These are phyloP conservation scores for Populus tomentosa DNA, from an alignment of 441 rosid genomes.

Conservation along the genomic window DNA sequence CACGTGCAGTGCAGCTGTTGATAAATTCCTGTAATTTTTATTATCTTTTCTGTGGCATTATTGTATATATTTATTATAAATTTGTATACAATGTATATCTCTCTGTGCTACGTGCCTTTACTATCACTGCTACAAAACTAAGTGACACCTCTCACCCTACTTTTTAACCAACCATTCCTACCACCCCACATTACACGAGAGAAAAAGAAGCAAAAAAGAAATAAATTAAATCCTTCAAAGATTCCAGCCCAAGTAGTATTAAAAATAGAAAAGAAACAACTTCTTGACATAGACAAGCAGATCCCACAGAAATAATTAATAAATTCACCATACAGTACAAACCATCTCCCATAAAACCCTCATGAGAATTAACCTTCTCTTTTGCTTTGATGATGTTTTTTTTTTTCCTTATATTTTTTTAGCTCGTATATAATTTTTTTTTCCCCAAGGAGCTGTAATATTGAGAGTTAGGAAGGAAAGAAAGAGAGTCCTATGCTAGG, in stretches of 20 bases:
- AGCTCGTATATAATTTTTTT: neutral
- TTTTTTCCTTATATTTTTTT: neutral
- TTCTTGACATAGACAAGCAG: constrained; percentile 79
- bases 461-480: constrained; percentile 13
- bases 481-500: constrained; percentile 29
- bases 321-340: constrained; percentile 35
- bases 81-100: constrained; percentile 20
- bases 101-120: constrained; percentile 56
- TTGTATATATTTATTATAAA: neutral
- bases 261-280: constrained; percentile 21
- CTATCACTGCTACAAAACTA: constrained; percentile 4
- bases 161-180: constrained; percentile 14
- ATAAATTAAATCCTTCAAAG: constrained; percentile 25
- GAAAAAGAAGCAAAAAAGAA: neutral
- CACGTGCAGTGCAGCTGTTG: constrained; percentile 39
- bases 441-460: constrained; percentile 16
- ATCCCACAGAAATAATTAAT: constrained; percentile 44
- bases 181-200: neutral
- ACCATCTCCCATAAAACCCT: constrained; percentile 47
- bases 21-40: constrained; percentile 11
- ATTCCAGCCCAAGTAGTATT: constrained; percentile 32
- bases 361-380: constrained; percentile 38
- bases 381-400: neutral
- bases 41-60: neutral
- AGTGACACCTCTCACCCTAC: constrained; percentile 15